A percentile compares a stretch with the other conserved stretches of the same genome.
These are phyloP conservation scores for Leptographium wingfieldii DNA, from an alignment of 2,329 filamentous ascomycete genomes.

Conservation along the genomic window DNA sequence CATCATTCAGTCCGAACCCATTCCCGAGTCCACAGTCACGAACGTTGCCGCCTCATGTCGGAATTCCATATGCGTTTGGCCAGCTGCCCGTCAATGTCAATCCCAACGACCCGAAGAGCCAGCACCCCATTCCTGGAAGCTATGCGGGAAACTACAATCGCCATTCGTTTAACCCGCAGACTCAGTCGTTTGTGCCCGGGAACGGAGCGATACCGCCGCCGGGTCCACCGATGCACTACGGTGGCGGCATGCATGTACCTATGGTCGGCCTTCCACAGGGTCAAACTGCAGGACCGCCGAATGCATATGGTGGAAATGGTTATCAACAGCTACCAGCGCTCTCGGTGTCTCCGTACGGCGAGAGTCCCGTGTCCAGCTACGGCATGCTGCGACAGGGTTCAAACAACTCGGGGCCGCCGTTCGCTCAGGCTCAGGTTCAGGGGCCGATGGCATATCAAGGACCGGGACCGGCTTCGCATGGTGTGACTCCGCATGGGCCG, in stretches of 20 bases:
- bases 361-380: conserved; percentile 28
- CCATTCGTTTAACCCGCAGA: conserved; percentile 87
- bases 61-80: conserved; percentile 60
- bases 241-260: conserved; percentile 12
- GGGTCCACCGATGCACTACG: conserved; percentile 33
- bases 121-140: conserved; percentile 75
- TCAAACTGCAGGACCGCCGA: neutral
- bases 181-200: conserved; percentile 75
- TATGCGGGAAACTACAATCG: conserved; percentile 47
- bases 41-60: conserved; percentile 12
- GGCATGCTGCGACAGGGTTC: conserved; percentile 45
- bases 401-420: conserved; percentile 39
- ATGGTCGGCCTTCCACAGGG: neutral
- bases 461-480: neutral
- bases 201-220: conserved; percentile 28
- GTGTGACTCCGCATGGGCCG: conserved; percentile 8
- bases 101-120: conserved; percentile 58
- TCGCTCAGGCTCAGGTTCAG: conserved; percentile 26
- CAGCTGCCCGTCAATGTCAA: conserved; percentile 61
- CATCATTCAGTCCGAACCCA: conserved; percentile 17
- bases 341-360: conserved; percentile 28
- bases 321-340: conserved; percentile 32
- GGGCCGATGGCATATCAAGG: neutral
- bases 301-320: conserved; percentile 11
- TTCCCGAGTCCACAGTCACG: conserved; percentile 16